These are phyloP conservation scores for Dothideomycetes sp. DNA, from an alignment of 2,329 filamentous ascomycete genomes.

Conservation along the genomic window DNA sequence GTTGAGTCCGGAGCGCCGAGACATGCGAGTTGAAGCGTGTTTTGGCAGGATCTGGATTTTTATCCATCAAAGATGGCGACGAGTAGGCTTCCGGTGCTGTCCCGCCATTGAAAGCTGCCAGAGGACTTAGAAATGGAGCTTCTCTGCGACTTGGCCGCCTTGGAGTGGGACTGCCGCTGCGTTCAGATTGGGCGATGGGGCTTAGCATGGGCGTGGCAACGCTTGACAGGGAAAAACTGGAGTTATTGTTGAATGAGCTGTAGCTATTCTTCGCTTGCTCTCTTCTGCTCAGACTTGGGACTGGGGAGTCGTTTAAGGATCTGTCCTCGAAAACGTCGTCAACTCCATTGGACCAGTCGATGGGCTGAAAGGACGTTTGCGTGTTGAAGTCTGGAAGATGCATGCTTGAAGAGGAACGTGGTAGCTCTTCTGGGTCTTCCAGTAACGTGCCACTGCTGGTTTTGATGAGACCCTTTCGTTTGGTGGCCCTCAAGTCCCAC, in stretches of 20 bases:
- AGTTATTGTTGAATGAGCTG: not conserved
- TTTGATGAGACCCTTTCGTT: not conserved
- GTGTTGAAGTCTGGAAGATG: not conserved
- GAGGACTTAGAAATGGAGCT: not conserved
- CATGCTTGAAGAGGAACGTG: not conserved
- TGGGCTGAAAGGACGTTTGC: not conserved
- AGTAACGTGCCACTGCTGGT: not conserved
- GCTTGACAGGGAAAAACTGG: too few species aligned
- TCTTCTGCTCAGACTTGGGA: too few species aligned
- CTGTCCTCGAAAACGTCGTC: not conserved
- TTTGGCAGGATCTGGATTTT: not conserved
- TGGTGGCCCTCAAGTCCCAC: not conserved
- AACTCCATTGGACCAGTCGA: not conserved
- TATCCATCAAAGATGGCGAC: not conserved
- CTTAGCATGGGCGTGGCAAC: not conserved
- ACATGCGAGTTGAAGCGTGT: constrained; percentile 14
- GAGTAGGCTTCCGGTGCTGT: not conserved
- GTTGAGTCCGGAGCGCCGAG: constrained; percentile 18
- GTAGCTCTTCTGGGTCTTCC: not conserved
- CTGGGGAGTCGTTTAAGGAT: too few species aligned
- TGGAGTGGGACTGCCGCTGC: not conserved
- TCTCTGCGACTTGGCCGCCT: not conserved
- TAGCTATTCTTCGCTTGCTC: not conserved
- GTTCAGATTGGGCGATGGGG: not conserved
- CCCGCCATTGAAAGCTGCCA: not conserved